phyloP scores from a whole-genome alignment of 139 green algal species.

The Yamagishiella unicocca region DNA sequence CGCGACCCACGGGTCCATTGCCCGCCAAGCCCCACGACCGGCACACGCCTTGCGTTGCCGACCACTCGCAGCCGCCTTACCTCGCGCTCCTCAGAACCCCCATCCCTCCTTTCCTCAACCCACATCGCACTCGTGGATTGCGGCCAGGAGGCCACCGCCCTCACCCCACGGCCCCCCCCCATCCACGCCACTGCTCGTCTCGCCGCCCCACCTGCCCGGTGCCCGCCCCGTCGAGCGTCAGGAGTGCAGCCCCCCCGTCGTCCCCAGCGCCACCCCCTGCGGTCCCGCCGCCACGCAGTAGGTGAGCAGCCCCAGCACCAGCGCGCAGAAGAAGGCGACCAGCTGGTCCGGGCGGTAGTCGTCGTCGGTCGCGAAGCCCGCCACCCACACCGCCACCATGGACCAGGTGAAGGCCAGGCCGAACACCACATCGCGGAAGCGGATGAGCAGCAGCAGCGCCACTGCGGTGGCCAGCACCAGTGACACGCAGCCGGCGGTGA shows the following conservation, averaged over 20 bases:
- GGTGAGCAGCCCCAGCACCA: conserved; percentile 6
- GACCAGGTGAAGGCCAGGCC: conserved; percentile 20
- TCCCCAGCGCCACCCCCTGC: neutral
- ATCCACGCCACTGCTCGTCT: no score
- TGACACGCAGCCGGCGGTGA: neutral
- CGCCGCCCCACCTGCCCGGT: no score
- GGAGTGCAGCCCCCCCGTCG: neutral
- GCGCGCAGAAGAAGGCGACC: conserved; percentile 21
- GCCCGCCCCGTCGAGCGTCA: neutral
- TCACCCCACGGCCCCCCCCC: no score
- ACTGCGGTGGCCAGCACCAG: neutral
- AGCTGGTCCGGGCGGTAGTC: conserved; percentile 26
- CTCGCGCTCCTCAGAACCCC: no score
- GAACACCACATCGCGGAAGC: conserved; percentile 3
- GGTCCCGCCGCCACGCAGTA: conserved; percentile 21
- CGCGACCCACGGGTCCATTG: neutral
- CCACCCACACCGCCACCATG: conserved; percentile 10
- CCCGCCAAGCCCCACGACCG: no score
- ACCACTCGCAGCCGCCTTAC: no score
- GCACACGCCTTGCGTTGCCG: no score
- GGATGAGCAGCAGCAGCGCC: conserved; percentile 9
- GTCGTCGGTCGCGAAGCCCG: neutral
- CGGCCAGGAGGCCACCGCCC: no score
- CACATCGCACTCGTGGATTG: no score
- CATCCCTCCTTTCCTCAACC: no score